Evolutionary conservation across 768 basidiomycete species (phyloP), one percentile per base, ranked within the genome.

Genomic region (Termitomyces bulborhizus): DNA sequence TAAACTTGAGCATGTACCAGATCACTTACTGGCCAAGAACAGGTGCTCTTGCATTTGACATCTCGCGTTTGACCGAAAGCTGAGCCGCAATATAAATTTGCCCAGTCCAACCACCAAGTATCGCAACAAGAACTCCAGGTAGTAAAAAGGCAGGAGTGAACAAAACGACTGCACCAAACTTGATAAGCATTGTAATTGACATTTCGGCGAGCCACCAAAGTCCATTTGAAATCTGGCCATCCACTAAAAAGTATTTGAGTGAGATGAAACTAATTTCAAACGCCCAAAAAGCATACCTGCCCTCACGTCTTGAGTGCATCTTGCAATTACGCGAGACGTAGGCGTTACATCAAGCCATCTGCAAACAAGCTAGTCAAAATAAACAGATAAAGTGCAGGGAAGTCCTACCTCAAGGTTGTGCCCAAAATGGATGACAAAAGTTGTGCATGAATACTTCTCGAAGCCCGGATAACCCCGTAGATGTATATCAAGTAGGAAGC

Each of bases 291-390:
- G n/a, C 64, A 34, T 61, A 69, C 66, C 69, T 55, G 69, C 63
- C 43, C 79, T 71, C 21, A 87, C 84, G 63, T 88, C 86, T 52
- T 84, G 80, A 1, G 86, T 88, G 64, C 81, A 82, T 48, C 86
- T 76, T 29, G 83, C 71, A 41, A 87, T 80, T 49, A 90, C 79
- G 4, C 86, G 79, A 24, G 74, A 71, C 1, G 69, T 66, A 9
- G 77, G 75, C 1, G 77, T 79, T 34, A 72, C 68, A 57, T 75
- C 74, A 31, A 79, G 72, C 72, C 71, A 85, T 65, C 85, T 80
- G 6, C 12, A 29, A 37, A 46, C 16, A 27, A 42, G 24, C 24
- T 9, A 21, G 21, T 52, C 31, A 40, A 16, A 45, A 31, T 7
- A 27, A 48, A 26, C 26, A 32, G 12, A 16, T 18, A n/a, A 32